Evolutionary conservation across 345 rosid genomes (phyloP).

Genomic region (Rhizophora mangle): DNA sequence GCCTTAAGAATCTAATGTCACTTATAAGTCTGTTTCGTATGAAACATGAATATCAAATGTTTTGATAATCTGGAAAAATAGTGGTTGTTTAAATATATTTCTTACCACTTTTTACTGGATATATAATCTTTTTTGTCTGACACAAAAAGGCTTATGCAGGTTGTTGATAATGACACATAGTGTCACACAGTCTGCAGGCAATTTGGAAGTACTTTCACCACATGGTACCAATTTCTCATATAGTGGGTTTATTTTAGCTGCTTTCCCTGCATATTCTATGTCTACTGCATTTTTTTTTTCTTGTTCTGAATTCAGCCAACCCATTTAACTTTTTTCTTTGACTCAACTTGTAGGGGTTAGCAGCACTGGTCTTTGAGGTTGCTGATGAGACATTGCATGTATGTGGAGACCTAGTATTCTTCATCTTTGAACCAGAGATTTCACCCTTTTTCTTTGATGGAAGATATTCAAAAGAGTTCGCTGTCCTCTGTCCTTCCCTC

Average conservation of each 20-base stretch:
- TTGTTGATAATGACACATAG: constrained; percentile 3
- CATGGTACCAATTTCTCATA: constrained; percentile 14
- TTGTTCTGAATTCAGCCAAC: background rate
- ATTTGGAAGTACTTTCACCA: constrained; percentile 13
- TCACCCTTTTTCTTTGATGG: constrained; percentile 44
- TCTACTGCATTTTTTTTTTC: background rate
- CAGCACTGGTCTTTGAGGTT: constrained; percentile 11
- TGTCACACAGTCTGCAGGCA: constrained; percentile 6
- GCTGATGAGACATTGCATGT: constrained; percentile 18
- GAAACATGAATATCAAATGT: background rate
- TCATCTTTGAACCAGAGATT: constrained; percentile 24
- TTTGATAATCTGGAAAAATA: constrained; percentile 11
- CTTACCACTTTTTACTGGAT: background rate
- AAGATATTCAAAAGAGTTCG: constrained; percentile 43
- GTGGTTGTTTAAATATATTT: constrained; percentile 5
- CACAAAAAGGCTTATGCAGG: background rate
- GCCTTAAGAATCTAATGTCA: constrained; percentile 6
- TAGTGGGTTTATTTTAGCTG: constrained; percentile 2
- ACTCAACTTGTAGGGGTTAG: constrained; percentile 8
- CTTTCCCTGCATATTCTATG: constrained; percentile 10
- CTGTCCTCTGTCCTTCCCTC: constrained; percentile 36
- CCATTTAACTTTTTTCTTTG: background rate
- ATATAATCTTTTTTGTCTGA: background rate
- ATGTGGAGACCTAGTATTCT: constrained; percentile 18
- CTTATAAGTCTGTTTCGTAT: constrained; percentile 1